These are phyloP conservation scores for Xylaria sp. DNA, from an alignment of 2,329 filamentous ascomycete genomes.

Conservation along the genomic window DNA sequence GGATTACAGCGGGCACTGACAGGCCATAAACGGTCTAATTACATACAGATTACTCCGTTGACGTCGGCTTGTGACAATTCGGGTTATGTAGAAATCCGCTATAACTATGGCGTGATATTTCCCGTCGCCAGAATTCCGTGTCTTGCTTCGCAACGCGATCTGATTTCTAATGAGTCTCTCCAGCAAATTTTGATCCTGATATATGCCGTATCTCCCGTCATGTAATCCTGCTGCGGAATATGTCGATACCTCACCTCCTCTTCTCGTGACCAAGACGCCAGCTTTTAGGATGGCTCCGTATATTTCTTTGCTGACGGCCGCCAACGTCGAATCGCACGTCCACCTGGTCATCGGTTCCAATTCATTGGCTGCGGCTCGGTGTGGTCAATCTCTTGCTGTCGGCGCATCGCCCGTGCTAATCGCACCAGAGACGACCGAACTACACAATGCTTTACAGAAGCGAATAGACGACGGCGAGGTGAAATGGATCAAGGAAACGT, in stretches of 20 bases:
- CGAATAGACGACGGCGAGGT: constrained; percentile 62
- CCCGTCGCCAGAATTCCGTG: not conserved
- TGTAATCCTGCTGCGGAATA: not conserved
- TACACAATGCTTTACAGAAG: constrained; percentile 55
- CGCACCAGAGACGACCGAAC: constrained; percentile 57
- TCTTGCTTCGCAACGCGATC: not conserved
- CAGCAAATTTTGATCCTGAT: not conserved
- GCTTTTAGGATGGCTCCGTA: constrained; percentile 21
- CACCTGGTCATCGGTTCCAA: constrained; percentile 86
- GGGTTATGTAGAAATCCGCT: not conserved
- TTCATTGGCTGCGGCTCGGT: constrained; percentile 79
- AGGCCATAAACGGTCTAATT: too few relatives aligned
- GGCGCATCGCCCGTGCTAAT: constrained; percentile 78
- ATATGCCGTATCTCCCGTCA: not conserved
- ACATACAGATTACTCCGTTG: too few relatives aligned
- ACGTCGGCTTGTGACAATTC: too few relatives aligned
- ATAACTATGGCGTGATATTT: not conserved
- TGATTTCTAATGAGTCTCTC: not conserved
- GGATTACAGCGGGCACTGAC: too few relatives aligned
- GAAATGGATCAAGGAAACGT: constrained; percentile 59
- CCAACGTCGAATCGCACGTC: constrained; percentile 63
- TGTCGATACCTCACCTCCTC: not conserved
- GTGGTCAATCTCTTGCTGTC: constrained; percentile 70
- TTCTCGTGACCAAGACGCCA: not conserved
- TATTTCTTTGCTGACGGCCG: constrained; percentile 60